A percentile compares a stretch with the other conserved stretches of the same genome.
phyloP scores from a whole-genome alignment of 768 basidiomycete species.

The Mycena alexandri region DNA sequence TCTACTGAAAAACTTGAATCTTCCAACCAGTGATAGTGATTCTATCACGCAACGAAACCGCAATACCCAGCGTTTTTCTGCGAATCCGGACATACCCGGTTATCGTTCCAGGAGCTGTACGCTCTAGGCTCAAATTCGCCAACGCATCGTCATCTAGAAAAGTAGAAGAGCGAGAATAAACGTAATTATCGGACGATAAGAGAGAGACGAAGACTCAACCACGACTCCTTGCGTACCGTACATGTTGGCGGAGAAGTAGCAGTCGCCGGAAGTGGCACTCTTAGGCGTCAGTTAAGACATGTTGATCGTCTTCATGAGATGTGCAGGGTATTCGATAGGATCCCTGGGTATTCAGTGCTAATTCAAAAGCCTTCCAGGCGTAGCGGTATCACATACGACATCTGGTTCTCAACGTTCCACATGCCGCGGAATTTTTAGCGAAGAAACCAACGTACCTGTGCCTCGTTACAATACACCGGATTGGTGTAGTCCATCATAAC shows the following conservation, averaged over 20 bases:
- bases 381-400: constrained; percentile 70
- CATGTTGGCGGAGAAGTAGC: constrained; percentile 97
- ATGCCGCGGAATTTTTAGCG: constrained; percentile 76
- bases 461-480: constrained; percentile 94
- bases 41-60: constrained; percentile 91
- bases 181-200: background rate
- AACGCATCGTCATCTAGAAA: constrained; percentile 90
- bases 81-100: constrained; percentile 96
- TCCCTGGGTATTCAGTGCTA: constrained; percentile 60
- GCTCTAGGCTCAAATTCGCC: constrained; percentile 94
- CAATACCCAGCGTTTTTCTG: constrained; percentile 98
- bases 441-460: constrained; percentile 87
- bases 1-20: no score
- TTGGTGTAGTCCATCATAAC: constrained; percentile 99
- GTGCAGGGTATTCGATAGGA: constrained; percentile 89
- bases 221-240: constrained; percentile 95
- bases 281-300: constrained; percentile 98
- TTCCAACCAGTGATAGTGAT: no score
- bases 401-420: constrained; percentile 94
- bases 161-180: background rate
- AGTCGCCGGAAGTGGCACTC: constrained; percentile 94
- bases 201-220: constrained; percentile 79
- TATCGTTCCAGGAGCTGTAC: constrained; percentile 83
- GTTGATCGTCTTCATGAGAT: constrained; percentile 97
- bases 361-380: constrained; percentile 2